A percentile compares a stretch with the other conserved stretches of the same genome.
These are phyloP conservation scores for Pseudonitzschia delicatissima DNA, from an alignment of 108 stramenopile genomes.

Conservation along the genomic window DNA sequence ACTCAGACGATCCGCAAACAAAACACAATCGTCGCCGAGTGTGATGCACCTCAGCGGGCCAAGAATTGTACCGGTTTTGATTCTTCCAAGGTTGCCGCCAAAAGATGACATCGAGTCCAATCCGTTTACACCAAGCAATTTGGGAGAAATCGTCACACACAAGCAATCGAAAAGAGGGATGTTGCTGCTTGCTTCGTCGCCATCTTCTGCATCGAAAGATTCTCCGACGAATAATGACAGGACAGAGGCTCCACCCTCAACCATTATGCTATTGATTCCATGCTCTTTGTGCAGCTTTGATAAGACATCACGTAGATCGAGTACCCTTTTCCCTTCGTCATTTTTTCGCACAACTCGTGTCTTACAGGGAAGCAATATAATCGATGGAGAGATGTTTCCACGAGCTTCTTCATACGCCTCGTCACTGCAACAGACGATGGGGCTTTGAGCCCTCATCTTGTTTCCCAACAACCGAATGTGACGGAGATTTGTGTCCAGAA, in stretches of 20 bases:
- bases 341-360: neutral
- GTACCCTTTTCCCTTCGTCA: slow-evolving; percentile 5
- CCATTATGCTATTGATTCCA: slow-evolving; percentile 69
- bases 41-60: slow-evolving; percentile 12
- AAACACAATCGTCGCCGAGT: slow-evolving; percentile 8
- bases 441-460: slow-evolving; percentile 17
- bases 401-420: slow-evolving; percentile 19
- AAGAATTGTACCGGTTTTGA: neutral
- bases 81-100: no score
- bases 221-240: slow-evolving; percentile 42
- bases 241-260: slow-evolving; percentile 70
- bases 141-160: slow-evolving; percentile 73
- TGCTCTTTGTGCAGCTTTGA: slow-evolving; percentile 32
- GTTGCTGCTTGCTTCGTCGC: neutral
- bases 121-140: slow-evolving; percentile 35
- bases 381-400: neutral
- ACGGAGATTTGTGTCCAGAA: slow-evolving; percentile 20
- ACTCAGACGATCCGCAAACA: neutral
- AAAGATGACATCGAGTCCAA: neutral
- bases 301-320: slow-evolving; percentile 58
- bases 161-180: slow-evolving; percentile 50
- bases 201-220: neutral
- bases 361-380: slow-evolving; percentile 53
- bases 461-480: slow-evolving; percentile 16
- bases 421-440: slow-evolving; percentile 40